phyloP scores from a whole-genome alignment of 1,284 basidiomycete genomes.

The Exobasidium rhododendri region DNA sequence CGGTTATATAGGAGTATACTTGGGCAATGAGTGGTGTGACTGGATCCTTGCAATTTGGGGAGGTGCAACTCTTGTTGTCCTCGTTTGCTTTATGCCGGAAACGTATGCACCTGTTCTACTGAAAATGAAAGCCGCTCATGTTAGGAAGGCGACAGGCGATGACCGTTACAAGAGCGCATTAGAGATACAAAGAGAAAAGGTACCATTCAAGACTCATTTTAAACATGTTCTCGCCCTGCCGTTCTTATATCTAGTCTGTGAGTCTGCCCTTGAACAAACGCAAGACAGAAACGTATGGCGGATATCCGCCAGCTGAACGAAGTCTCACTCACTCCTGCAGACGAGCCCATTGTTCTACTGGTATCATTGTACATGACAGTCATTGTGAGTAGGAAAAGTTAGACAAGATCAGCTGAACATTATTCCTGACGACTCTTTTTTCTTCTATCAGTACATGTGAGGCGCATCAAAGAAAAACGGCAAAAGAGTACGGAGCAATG shows the following conservation, averaged over 20 bases:
- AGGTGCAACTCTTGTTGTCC: constrained; percentile 5
- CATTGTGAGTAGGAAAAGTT: constrained; percentile 9
- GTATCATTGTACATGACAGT: constrained; percentile 18
- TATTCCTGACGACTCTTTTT: constrained; percentile 8
- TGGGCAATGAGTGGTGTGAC: constrained; percentile 17
- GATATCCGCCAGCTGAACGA: too few relatives aligned
- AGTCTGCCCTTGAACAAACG: not conserved
- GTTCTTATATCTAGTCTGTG: constrained; percentile 6
- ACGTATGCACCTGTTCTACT: constrained; percentile 13
- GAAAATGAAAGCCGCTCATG: constrained; percentile 15
- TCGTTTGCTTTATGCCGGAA: constrained; percentile 15
- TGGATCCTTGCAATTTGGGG: constrained; percentile 15
- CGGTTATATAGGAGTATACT: constrained; percentile 5
- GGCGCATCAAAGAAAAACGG: too few relatives aligned
- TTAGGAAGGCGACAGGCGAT: constrained; percentile 15
- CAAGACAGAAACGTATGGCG: too few relatives aligned
- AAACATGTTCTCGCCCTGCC: constrained; percentile 14
- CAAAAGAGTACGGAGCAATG: too few relatives aligned
- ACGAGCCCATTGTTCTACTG: constrained; percentile 16
- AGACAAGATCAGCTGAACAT: constrained; percentile 11
- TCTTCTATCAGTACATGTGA: constrained; percentile 11
- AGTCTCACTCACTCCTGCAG: too few relatives aligned
- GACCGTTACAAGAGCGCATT: constrained; percentile 9
- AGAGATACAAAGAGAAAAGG: constrained; percentile 8
- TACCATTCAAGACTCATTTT: constrained; percentile 9